A percentile compares a stretch with the other conserved stretches of the same genome.
These are phyloP conservation scores for Polysphondylium violaceum DNA, from an alignment of 78 protist genomes.

Conservation along the genomic window DNA sequence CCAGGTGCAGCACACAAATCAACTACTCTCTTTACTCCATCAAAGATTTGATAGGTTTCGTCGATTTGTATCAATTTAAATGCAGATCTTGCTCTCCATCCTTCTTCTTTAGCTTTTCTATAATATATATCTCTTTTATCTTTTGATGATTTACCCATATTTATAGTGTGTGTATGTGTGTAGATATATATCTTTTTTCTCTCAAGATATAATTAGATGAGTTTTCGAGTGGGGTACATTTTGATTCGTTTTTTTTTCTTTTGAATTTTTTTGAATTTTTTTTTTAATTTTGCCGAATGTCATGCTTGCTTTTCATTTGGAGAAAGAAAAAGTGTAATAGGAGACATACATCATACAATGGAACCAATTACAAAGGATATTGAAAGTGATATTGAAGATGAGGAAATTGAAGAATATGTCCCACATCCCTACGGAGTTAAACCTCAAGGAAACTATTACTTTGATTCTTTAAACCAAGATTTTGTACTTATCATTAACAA, in stretches of 20 bases:
- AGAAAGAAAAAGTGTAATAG: neutral
- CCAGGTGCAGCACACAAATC: constrained; percentile 99
- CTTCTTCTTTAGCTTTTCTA: constrained; percentile 99
- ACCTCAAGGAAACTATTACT: constrained; percentile 66
- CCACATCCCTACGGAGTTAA: constrained; percentile 67
- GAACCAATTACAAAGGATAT: neutral
- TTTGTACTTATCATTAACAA: constrained; percentile 27
- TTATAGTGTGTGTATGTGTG: neutral
- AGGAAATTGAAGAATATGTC: neutral
- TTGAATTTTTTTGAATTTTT: neutral
- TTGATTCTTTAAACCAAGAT: constrained; percentile 55
- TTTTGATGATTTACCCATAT: constrained; percentile 86
- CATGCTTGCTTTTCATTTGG: neutral
- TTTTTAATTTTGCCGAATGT: neutral
- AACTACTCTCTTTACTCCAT: constrained; percentile 94
- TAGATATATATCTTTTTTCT: neutral
- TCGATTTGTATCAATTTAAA: constrained; percentile 98
- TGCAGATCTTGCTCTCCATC: constrained; percentile 98
- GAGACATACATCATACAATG: neutral
- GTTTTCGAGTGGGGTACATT: neutral
- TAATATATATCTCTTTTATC: constrained; percentile 97
- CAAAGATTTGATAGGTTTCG: constrained; percentile 93
- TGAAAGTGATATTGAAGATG: constrained; percentile 8
- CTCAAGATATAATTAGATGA: neutral
- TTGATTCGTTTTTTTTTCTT: neutral